phyloP scores from a whole-genome alignment of 257 asterid genomes.

The Solanum tarijense region DNA sequence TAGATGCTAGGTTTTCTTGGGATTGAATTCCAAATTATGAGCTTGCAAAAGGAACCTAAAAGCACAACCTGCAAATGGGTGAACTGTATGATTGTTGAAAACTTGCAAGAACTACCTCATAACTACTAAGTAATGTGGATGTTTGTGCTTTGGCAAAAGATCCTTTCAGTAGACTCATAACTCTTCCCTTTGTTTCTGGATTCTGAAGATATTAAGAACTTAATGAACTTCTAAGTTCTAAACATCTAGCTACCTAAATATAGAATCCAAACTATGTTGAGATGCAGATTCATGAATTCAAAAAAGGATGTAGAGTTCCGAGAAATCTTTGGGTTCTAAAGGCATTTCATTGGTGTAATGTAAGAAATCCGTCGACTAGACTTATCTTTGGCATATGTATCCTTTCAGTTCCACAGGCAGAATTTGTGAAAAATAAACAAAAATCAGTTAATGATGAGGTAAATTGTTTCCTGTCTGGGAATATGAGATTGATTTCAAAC shows the following conservation, averaged over 20 bases:
- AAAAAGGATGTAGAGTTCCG: neutral
- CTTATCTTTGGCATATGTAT: neutral
- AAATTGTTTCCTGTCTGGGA: neutral
- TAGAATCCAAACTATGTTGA: neutral
- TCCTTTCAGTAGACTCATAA: neutral
- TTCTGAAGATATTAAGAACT: neutral
- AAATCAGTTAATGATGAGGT: neutral
- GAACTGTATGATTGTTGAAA: neutral
- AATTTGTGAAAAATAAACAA: neutral
- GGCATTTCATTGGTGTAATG: neutral
- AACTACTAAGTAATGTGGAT: neutral
- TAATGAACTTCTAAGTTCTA: neutral
- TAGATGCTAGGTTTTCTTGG: neutral
- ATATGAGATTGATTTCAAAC: neutral
- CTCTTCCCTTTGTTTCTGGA: neutral
- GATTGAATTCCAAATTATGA: neutral
- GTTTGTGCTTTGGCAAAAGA: neutral
- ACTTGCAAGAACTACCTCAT: neutral
- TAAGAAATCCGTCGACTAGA: neutral
- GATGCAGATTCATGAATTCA: neutral
- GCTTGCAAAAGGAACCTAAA: neutral
- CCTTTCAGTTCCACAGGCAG: neutral
- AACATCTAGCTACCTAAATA: neutral
- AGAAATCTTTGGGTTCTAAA: neutral
- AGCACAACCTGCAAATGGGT: neutral